Base-by-base conservation (phyloP, 164 flowering plant species). In the Chloranthus sessilifolius region DNA sequence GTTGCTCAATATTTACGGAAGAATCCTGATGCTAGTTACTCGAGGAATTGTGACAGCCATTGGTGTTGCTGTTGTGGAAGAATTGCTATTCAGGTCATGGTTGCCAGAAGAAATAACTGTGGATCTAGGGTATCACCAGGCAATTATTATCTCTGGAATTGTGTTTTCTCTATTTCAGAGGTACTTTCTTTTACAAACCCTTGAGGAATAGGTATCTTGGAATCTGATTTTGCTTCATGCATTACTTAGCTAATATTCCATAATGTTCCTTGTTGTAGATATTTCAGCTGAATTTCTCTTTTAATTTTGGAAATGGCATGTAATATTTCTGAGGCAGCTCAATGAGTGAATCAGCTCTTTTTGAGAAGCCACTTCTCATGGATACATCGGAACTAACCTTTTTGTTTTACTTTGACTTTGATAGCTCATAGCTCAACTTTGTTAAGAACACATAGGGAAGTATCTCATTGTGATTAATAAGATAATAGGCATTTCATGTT, bases 21-120 rank as follows among this genome's bases (percentile, higher is more conserved):
- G 58, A 59, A 42, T 79, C 57, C 43, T 76, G 34, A 1, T 71
- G 40, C 41, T 82, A 56, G 66, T 65, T 53, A 67, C 68, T 64
- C 77, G 46, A 69, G 90, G 82, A 50, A 50, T 76, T 55, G 43
- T 74, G 5, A 81, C 76, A 7, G 96, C 96, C 52, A 70, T 72
- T 55, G 56, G 64, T 39, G 53, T 82, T 56, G 71, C 81, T 31
- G 35, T 76, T 17, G 94, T 81, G 27, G 98, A 92, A 70, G 98
- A 92, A 74, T 53, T 92, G 58, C 71, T 88, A 51, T 92, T 83
- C 59, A 82, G 96, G 51, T 80, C 98, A 50, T 92, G 96, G 98
- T 69, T 92, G 62, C 82, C 83, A 34, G 78, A 79, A 54, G 98
- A 92, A 73, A 82, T 92, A 49, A 76, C 88, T 4, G 49, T 59